Evolutionary conservation across 768 basidiomycete genomes (phyloP).

Genomic region (Lactifluus subvellereus): DNA sequence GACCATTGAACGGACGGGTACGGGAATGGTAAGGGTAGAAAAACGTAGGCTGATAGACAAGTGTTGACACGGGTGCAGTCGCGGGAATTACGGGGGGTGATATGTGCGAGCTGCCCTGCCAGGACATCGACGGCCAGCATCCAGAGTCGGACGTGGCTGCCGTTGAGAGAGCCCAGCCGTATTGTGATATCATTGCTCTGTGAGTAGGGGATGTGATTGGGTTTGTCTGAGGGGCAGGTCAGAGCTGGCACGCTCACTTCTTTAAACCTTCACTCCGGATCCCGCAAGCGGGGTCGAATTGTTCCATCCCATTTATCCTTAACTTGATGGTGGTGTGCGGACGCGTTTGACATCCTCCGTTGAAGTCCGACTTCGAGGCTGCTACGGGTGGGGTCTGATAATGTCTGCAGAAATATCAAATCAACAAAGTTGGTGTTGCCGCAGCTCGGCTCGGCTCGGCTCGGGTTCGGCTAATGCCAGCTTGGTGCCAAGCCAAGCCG

Average conservation of each 20-base stretch:
- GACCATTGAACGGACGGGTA: constrained; percentile 14
- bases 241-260: neutral
- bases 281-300: too few relatives aligned
- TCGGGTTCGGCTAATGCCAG: too few relatives aligned
- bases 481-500: too few relatives aligned
- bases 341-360: too few relatives aligned
- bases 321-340: too few relatives aligned
- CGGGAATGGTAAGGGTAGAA: constrained; percentile 14
- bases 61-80: neutral
- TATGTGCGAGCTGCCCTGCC: constrained; percentile 12
- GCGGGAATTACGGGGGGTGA: constrained; percentile 6
- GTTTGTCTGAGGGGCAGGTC: neutral
- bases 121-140: constrained; percentile 10
- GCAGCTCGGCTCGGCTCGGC: too few relatives aligned
- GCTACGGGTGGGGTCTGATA: too few relatives aligned
- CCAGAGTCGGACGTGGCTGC: neutral
- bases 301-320: too few relatives aligned
- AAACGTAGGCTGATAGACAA: constrained; percentile 4
- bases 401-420: too few relatives aligned
- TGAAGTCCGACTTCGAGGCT: too few relatives aligned
- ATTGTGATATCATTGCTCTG: constrained; percentile 7
- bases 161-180: constrained; percentile 6
- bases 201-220: neutral
- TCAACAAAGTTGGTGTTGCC: too few relatives aligned
- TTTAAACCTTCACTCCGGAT: neutral